Evolutionary conservation across 169 alveolate species (phyloP).

Genomic region (Plasmodium inui): DNA sequence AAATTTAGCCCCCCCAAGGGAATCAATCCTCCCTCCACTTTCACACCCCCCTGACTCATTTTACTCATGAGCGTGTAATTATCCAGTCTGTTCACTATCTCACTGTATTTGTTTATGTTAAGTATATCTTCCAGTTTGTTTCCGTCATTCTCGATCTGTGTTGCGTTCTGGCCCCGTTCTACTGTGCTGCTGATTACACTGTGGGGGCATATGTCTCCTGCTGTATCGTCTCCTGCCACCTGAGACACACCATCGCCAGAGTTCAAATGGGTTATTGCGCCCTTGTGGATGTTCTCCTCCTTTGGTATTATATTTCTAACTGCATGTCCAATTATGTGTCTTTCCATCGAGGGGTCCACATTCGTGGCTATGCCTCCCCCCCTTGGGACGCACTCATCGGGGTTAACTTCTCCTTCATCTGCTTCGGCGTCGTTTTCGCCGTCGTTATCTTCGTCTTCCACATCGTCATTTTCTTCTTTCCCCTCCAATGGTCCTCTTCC

Average conservation of each 20-base stretch:
- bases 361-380: background rate
- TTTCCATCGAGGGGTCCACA: background rate
- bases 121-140: slow-evolving; percentile 15
- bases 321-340: background rate
- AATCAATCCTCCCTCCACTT: background rate
- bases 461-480: background rate
- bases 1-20: slow-evolving; percentile 29
- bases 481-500: background rate
- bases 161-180: background rate
- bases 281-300: background rate
- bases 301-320: background rate
- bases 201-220: background rate
- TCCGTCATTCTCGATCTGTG: background rate
- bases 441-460: background rate
- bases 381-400: background rate
- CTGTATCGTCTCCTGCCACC: background rate
- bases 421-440: background rate
- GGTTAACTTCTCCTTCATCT: background rate
- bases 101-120: slow-evolving; percentile 30
- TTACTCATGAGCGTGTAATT: background rate
- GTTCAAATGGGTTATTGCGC: background rate
- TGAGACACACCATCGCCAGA: background rate
- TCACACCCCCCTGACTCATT: background rate
- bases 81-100: background rate
- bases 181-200: background rate